Conservation (phyloP, 2,329 filamentous ascomycete genomes). For the Albophoma yamanashiensis region DNA sequence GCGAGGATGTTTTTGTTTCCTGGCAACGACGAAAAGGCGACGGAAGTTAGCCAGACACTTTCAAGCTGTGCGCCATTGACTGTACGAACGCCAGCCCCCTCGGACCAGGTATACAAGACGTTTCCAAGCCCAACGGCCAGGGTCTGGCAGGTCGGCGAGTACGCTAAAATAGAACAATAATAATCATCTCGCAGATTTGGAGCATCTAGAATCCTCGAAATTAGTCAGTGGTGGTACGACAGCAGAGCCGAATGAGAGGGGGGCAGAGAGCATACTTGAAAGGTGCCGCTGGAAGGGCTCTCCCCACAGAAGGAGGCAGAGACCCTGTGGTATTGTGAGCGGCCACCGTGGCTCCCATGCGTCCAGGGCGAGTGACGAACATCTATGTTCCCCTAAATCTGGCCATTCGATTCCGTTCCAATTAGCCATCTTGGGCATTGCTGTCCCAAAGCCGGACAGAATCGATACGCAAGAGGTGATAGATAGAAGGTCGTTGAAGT, state of each 20-base stretch:
- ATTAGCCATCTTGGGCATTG: not conserved
- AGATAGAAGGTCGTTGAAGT: constrained; percentile 26
- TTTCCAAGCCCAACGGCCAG: constrained; percentile 76
- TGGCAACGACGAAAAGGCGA: constrained; percentile 77
- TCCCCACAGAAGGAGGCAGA: constrained; percentile 5
- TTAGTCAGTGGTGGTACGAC: not conserved
- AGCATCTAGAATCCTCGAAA: constrained; percentile 66
- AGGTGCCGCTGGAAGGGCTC: constrained; percentile 56
- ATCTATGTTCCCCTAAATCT: not conserved
- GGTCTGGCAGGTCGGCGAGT: constrained; percentile 62
- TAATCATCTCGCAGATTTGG: constrained; percentile 87
- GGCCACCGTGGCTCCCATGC: not conserved
- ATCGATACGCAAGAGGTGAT: constrained; percentile 2
- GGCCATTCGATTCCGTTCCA: not conserved
- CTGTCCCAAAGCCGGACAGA: not conserved
- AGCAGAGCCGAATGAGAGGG: not conserved
- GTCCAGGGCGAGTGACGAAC: not conserved
- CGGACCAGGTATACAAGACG: constrained; percentile 82
- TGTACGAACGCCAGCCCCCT: constrained; percentile 51
- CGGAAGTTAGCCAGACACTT: constrained; percentile 57
- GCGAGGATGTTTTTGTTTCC: constrained; percentile 75
- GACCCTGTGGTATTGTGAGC: constrained; percentile 12
- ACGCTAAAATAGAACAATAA: constrained; percentile 86
- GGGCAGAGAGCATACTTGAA: constrained; percentile 52
- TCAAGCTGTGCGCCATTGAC: constrained; percentile 21